These are phyloP conservation scores for Pseudopithomyces chartarum DNA, from an alignment of 2,329 filamentous ascomycete species.

Conservation along the genomic window DNA sequence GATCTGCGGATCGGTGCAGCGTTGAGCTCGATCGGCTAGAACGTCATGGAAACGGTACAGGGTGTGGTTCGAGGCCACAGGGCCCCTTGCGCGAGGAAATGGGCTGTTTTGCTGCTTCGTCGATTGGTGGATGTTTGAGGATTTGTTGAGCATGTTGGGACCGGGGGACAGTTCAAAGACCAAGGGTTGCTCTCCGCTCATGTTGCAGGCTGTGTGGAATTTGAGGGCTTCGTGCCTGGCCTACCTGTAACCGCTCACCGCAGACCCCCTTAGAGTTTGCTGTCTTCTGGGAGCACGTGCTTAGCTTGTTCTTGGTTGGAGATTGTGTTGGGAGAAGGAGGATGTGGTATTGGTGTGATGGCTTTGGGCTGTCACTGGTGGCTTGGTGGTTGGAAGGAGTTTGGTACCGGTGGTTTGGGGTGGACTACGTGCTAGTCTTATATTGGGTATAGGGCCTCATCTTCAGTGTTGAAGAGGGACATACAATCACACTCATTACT, in stretches of 20 bases:
- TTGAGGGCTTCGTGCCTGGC: conserved; percentile 8
- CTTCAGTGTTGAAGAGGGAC: no score
- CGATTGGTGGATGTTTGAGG: not conserved
- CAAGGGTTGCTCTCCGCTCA: not conserved
- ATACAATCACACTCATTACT: no score
- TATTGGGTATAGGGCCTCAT: no score
- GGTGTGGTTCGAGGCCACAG: conserved; percentile 17
- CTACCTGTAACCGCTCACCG: conserved; percentile 1
- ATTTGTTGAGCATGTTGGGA: not conserved
- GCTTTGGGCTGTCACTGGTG: no score
- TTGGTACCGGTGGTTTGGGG: no score
- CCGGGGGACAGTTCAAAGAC: not conserved
- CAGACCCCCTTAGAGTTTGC: not conserved
- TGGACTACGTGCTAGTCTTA: no score
- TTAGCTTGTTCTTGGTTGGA: no score
- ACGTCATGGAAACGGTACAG: conserved; percentile 12
- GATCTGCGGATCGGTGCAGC: conserved; percentile 9
- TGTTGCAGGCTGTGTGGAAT: conserved; percentile 7
- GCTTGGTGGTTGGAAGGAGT: no score
- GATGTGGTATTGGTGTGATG: no score
- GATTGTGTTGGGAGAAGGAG: no score
- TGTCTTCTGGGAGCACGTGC: not conserved
- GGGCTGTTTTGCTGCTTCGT: not conserved
- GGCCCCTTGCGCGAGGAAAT: conserved; percentile 10
- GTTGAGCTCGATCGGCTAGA: conserved; percentile 11